Conservation (phyloP, 1,284 basidiomycete species). For the Mycosarcoma mackinlayi region DNA sequence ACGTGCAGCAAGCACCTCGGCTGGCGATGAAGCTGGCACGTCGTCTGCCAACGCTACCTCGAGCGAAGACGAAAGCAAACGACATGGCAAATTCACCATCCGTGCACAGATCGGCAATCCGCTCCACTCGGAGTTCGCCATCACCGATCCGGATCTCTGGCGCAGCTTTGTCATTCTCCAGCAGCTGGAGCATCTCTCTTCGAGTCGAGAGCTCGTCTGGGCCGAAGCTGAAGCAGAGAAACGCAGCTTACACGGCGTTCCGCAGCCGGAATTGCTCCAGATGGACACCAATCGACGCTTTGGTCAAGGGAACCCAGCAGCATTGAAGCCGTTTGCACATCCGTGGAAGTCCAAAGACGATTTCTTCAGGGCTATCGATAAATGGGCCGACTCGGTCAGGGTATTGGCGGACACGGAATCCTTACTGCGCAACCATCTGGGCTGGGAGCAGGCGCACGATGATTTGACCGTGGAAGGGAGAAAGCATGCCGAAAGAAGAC, state of each 20-base stretch:
- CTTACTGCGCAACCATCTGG: slow-evolving; percentile 41
- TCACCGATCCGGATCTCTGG: slow-evolving; percentile 37
- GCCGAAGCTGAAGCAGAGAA: slow-evolving; percentile 57
- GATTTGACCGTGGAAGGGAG: slow-evolving; percentile 53
- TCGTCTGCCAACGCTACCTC: slow-evolving; percentile 21
- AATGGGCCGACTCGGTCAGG: slow-evolving; percentile 27
- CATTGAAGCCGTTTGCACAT: slow-evolving; percentile 46
- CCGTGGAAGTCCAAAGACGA: slow-evolving; percentile 43
- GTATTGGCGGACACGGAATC: slow-evolving; percentile 34
- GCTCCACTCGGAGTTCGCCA: slow-evolving; percentile 44
- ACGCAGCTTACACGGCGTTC: slow-evolving; percentile 16
- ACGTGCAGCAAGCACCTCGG: background rate
- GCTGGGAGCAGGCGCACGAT: slow-evolving; percentile 46
- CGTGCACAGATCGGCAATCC: slow-evolving; percentile 51
- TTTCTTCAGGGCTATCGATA: slow-evolving; percentile 45
- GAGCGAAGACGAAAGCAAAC: slow-evolving; percentile 38
- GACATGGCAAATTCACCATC: slow-evolving; percentile 39
- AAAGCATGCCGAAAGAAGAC: slow-evolving; percentile 44
- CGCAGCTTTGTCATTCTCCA: slow-evolving; percentile 32
- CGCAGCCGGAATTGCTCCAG: slow-evolving; percentile 11
- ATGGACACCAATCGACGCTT: slow-evolving; percentile 29
- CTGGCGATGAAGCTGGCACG: slow-evolving; percentile 3
- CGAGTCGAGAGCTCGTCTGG: slow-evolving; percentile 52
- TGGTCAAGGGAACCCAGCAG: slow-evolving; percentile 30
- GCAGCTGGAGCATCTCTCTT: slow-evolving; percentile 21